Percentiles rank a stretch among this genome's conserved stretches.
Conservation (phyloP, 495 filamentous ascomycete genomes). For the Clavariopsis aquatica region DNA sequence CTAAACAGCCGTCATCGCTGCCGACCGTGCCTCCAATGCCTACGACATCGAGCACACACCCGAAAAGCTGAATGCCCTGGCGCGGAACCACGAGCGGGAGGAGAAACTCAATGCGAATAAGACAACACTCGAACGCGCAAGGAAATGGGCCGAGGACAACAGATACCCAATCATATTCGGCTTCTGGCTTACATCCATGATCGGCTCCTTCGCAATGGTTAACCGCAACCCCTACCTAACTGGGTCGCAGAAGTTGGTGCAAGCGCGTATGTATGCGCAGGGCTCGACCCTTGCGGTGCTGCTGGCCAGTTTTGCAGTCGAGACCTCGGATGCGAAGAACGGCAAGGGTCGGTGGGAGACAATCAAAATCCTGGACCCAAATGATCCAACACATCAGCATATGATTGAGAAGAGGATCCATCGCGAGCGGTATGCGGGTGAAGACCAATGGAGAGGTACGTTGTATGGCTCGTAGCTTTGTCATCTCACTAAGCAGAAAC, state of each 20-base stretch:
- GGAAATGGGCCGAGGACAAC: slow-evolving; percentile 70
- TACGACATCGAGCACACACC: slow-evolving; percentile 74
- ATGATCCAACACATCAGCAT: slow-evolving; percentile 70
- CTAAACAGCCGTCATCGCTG: slow-evolving; percentile 68
- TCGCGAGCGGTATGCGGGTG: slow-evolving; percentile 71
- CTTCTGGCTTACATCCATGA: slow-evolving; percentile 84
- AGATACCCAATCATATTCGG: slow-evolving; percentile 85
- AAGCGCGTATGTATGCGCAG: slow-evolving; percentile 98
- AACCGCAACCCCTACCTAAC: slow-evolving; percentile 74
- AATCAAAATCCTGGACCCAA: slow-evolving; percentile 68
- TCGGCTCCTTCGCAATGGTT: slow-evolving; percentile 71
- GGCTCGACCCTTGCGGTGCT: slow-evolving; percentile 87
- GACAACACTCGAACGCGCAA: slow-evolving; percentile 55
- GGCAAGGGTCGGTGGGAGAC: slow-evolving; percentile 77
- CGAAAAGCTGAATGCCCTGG: slow-evolving; percentile 62
- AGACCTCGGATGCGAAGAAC: slow-evolving; percentile 77
- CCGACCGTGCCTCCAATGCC: slow-evolving; percentile 73
- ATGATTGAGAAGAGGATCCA: slow-evolving; percentile 71
- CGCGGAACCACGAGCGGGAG: slow-evolving; percentile 57
- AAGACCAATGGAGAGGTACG: slow-evolving; percentile 84
- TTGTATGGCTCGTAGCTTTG: slow-evolving; percentile 21
- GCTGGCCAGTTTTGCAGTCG: slow-evolving; percentile 82
- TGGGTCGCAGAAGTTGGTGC: slow-evolving; percentile 86
- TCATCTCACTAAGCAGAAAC: slow-evolving; percentile 10
- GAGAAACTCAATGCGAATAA: slow-evolving; percentile 55